These are phyloP conservation scores for Inga oerstediana DNA, from an alignment of 306 rosid genomes.

Conservation along the genomic window DNA sequence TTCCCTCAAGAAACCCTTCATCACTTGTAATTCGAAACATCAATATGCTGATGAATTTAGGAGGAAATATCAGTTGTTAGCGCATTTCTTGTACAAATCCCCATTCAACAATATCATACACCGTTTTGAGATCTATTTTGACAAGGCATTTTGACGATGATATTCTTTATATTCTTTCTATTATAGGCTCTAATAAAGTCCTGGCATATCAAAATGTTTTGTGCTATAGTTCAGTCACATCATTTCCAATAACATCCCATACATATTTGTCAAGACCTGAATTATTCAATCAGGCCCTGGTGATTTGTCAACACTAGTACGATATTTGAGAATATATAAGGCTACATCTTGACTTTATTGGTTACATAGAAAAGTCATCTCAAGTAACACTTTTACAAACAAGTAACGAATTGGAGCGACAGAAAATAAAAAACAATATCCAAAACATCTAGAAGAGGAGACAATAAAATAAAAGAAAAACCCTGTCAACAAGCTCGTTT, in stretches of 20 bases:
- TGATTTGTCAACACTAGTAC: not conserved
- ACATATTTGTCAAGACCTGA: not conserved
- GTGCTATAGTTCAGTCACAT: not conserved
- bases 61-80: too few relatives aligned
- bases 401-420: conserved; percentile 13
- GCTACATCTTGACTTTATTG: not conserved
- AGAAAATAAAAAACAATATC: not conserved
- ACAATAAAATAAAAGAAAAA: not conserved
- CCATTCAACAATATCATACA: too few relatives aligned
- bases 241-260: not conserved
- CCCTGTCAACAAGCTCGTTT: too few relatives aligned
- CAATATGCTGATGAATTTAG: too few relatives aligned
- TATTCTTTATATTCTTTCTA: too few relatives aligned
- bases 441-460: not conserved
- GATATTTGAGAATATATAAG: not conserved
- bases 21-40: too few relatives aligned
- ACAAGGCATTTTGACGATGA: too few relatives aligned
- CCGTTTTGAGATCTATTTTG: too few relatives aligned
- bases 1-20: too few relatives aligned
- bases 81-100: too few relatives aligned
- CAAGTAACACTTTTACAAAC: conserved; percentile 24
- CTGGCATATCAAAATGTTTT: not conserved
- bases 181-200: not conserved
- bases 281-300: not conserved
- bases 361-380: conserved; percentile 27